A percentile compares a stretch with the other conserved stretches of the same genome.
phyloP scores from a whole-genome alignment of 495 filamentous ascomycete species.

The Talaromyces nanjingensis region DNA sequence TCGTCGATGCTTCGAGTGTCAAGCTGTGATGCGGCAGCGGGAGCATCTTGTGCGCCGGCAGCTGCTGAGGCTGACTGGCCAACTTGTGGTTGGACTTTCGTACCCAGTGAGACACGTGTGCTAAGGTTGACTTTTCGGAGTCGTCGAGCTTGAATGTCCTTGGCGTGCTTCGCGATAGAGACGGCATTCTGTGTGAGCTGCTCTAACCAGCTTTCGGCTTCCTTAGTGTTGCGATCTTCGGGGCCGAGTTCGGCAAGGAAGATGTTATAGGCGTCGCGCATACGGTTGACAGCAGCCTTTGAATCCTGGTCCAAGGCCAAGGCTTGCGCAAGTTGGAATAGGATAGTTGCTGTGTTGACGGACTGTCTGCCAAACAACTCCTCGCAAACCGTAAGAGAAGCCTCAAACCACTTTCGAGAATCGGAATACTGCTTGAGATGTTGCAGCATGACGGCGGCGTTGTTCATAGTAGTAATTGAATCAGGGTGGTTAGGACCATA shows the following conservation, averaged over 20 bases:
- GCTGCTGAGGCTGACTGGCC: slow-evolving; percentile 46
- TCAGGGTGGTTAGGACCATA: slow-evolving; percentile 92
- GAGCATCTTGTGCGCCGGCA: slow-evolving; percentile 29
- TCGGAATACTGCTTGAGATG: slow-evolving; percentile 84
- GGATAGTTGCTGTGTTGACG: slow-evolving; percentile 87
- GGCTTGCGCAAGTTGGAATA: slow-evolving; percentile 95
- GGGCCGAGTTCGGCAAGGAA: slow-evolving; percentile 79
- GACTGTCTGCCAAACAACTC: slow-evolving; percentile 78
- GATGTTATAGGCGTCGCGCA: slow-evolving; percentile 94
- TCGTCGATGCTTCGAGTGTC: slow-evolving; percentile 80
- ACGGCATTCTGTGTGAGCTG: slow-evolving; percentile 94
- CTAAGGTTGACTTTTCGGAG: slow-evolving; percentile 53
- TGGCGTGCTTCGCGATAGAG: slow-evolving; percentile 82
- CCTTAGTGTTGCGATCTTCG: slow-evolving; percentile 91
- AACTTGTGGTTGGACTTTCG: slow-evolving; percentile 44
- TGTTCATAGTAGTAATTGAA: slow-evolving; percentile 97
- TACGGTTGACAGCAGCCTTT: slow-evolving; percentile 79
- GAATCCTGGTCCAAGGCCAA: slow-evolving; percentile 88
- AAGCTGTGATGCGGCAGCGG: slow-evolving; percentile 28
- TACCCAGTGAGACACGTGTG: slow-evolving; percentile 47
- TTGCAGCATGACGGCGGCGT: slow-evolving; percentile 97
- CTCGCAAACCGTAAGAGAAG: slow-evolving; percentile 79
- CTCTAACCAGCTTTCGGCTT: slow-evolving; percentile 90
- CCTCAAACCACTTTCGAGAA: slow-evolving; percentile 94
- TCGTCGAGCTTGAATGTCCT: slow-evolving; percentile 69